Base-by-base conservation (phyloP, 2,329 filamentous ascomycete species). In the Fusarium ramigenum region DNA sequence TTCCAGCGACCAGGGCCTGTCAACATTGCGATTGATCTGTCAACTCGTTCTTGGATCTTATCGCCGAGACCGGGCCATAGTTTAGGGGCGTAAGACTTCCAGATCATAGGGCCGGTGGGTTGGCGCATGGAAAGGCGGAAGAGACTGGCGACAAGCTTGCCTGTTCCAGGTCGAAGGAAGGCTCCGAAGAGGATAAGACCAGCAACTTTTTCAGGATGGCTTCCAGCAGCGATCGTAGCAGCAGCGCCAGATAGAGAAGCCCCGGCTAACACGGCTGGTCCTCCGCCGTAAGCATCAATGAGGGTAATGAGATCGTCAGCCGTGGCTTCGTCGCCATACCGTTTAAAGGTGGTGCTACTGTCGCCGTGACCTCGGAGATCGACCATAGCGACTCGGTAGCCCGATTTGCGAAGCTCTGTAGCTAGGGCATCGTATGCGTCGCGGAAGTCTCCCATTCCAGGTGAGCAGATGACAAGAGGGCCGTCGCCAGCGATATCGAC, bases 281-380 rank as follows among this genome's bases (percentile, higher is more conserved):
- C 68, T 3, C 69, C 70, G 0, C 70, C 65, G 2, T 67, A 59
- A 15, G 56, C 21, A 1, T 73, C 66, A 2, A 73, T 67, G 2
- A 73, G 10, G 1, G 49, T 66, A 1, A 73, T 37, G 4, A 70
- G 61, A 23, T 73, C 70, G 3, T 67, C 61, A 0, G 70, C 70
- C 1, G 65, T 73, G 0, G 70, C 66, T 23, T 73, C 70, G 1
- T 73, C 70, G 0, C 70, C 70, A 14, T 73, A 73, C 0, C 61
- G 39, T 2, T 53, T 70, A 11, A 73, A 73, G 0, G 59, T 64
- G 19, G 66, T 61, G 1, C 57, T 60, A 18, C 70, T 73, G 5
- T 73, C 70, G 8, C 70, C 70, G 14, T 73, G 70, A 3, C 70
- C 70, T 28, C 70, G 42, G 3, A 73, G 70, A 36, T 73, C 70